phyloP scores from a whole-genome alignment of 1,139 yeast species.

The Yamadazyma oceani region DNA sequence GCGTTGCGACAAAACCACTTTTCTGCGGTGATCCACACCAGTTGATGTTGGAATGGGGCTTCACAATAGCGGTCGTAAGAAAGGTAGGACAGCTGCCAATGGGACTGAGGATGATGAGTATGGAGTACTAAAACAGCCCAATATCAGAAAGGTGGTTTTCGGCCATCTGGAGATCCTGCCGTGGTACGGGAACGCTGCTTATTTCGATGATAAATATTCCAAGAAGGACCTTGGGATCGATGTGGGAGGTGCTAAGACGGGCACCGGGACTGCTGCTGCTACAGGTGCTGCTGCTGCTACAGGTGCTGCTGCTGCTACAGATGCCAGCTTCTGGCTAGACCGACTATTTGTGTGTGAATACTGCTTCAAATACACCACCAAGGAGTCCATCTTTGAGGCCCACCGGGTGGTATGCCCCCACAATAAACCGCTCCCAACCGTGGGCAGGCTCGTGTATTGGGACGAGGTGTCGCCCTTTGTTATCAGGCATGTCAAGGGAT shows the following conservation, averaged over 20 bases:
- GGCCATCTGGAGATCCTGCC: constrained; percentile 69
- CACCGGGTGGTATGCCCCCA: constrained; percentile 50
- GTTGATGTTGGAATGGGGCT: not conserved
- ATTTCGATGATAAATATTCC: constrained; percentile 38
- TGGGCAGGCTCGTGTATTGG: constrained; percentile 71
- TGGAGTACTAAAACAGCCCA: constrained; percentile 60
- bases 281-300: constrained; percentile 1
- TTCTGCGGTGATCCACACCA: no score
- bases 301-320: constrained; percentile 4
- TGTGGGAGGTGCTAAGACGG: not conserved
- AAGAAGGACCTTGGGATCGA: constrained; percentile 14
- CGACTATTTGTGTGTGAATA: constrained; percentile 69
- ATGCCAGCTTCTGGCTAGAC: constrained; percentile 51
- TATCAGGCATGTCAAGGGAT: constrained; percentile 69
- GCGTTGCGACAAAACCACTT: constrained; percentile 2
- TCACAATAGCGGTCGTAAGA: not conserved
- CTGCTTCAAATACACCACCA: constrained; percentile 78
- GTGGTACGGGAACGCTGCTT: constrained; percentile 86
- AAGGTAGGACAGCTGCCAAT: not conserved
- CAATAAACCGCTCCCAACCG: constrained; percentile 32
- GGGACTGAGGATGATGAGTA: constrained; percentile 31
- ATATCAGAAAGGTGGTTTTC: constrained; percentile 62
- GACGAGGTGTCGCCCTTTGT: constrained; percentile 48
- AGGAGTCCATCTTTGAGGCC: constrained; percentile 29
- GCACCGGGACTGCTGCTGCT: constrained; percentile 2